Evolutionary conservation across 2,329 filamentous ascomycete genomes (phyloP).

Genomic region (Chrysoporthe deuterocubensis): DNA sequence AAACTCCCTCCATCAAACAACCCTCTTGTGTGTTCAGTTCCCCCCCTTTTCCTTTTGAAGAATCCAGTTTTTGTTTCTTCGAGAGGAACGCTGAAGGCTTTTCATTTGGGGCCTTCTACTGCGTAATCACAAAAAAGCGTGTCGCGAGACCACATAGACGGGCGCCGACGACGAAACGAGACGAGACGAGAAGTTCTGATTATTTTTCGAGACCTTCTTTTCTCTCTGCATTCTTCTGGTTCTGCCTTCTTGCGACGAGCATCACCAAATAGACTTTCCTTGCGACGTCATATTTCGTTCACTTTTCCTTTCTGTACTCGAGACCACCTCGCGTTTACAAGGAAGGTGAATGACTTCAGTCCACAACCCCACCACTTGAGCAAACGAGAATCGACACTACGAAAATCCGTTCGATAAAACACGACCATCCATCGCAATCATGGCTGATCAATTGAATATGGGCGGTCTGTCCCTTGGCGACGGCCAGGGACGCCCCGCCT

Average conservation of each 20-base stretch:
- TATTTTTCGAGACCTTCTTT: slow-evolving; percentile 23
- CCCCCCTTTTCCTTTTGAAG: slow-evolving; percentile 52
- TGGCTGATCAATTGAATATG: slow-evolving; percentile 88
- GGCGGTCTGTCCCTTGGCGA: slow-evolving; percentile 68
- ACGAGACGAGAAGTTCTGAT: slow-evolving; percentile 23
- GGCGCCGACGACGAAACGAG: slow-evolving; percentile 6
- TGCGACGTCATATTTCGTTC: slow-evolving; percentile 17
- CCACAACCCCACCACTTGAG: slow-evolving; percentile 23
- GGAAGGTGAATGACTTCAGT: slow-evolving; percentile 25
- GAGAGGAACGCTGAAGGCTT: slow-evolving; percentile 46
- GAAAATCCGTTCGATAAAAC: slow-evolving; percentile 28
- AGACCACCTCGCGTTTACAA: slow-evolving; percentile 20
- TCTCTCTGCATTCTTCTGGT: slow-evolving; percentile 18
- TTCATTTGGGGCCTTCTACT: slow-evolving; percentile 20
- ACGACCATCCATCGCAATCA: slow-evolving; percentile 50
- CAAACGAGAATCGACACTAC: slow-evolving; percentile 20
- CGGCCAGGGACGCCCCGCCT: slow-evolving; percentile 56
- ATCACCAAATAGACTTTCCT: slow-evolving; percentile 21
- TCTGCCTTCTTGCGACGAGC: slow-evolving; percentile 25
- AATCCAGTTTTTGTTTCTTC: slow-evolving; percentile 44
- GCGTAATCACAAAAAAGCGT: slow-evolving; percentile 19
- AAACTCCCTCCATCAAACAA: slow-evolving; percentile 27
- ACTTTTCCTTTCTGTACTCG: slow-evolving; percentile 22
- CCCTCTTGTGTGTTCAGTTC: slow-evolving; percentile 38
- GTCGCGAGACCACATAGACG: slow-evolving; percentile 28